These are phyloP conservation scores for Arthrinium phaeospermum DNA, from an alignment of 2,329 filamentous ascomycete genomes.

Conservation along the genomic window DNA sequence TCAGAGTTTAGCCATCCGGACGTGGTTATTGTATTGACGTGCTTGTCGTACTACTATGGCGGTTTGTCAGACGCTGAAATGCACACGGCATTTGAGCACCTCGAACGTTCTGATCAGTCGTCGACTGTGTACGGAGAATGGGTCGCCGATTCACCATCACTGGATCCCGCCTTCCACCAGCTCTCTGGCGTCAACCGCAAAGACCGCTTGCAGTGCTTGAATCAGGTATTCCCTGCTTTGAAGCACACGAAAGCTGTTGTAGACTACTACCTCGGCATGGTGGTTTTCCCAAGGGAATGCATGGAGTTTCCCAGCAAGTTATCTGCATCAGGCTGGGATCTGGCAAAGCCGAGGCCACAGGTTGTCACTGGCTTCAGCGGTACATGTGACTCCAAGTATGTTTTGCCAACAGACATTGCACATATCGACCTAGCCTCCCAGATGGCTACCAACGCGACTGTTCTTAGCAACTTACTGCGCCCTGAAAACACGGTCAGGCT, in stretches of 20 bases:
- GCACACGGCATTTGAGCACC: constrained; percentile 49
- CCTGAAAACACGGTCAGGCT: constrained; percentile 49
- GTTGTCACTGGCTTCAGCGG: constrained; percentile 72
- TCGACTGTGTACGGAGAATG: constrained; percentile 57
- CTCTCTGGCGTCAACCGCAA: constrained; percentile 63
- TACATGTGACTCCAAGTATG: constrained; percentile 66
- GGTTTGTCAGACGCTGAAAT: constrained; percentile 60
- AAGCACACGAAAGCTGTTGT: constrained; percentile 58
- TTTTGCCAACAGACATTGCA: constrained; percentile 61
- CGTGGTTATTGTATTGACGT: constrained; percentile 60
- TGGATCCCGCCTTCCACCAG: constrained; percentile 46
- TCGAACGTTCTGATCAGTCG: constrained; percentile 59
- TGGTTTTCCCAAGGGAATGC: constrained; percentile 67
- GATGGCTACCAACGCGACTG: constrained; percentile 70
- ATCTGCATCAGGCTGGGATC: constrained; percentile 71
- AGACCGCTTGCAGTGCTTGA: constrained; percentile 54
- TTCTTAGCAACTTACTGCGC: constrained; percentile 63
- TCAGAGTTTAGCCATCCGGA: constrained; percentile 70
- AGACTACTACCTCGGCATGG: constrained; percentile 65
- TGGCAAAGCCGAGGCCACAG: constrained; percentile 54
- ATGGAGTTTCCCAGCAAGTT: constrained; percentile 69
- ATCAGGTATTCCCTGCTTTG: constrained; percentile 58
- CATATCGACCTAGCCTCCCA: constrained; percentile 62
- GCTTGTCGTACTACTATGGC: constrained; percentile 60
- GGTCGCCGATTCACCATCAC: constrained; percentile 41